Percentiles rank a stretch among this genome's conserved stretches.
These are phyloP conservation scores for Massospora cicadina DNA, from an alignment of 371 early-diverging fungal species.

Conservation along the genomic window DNA sequence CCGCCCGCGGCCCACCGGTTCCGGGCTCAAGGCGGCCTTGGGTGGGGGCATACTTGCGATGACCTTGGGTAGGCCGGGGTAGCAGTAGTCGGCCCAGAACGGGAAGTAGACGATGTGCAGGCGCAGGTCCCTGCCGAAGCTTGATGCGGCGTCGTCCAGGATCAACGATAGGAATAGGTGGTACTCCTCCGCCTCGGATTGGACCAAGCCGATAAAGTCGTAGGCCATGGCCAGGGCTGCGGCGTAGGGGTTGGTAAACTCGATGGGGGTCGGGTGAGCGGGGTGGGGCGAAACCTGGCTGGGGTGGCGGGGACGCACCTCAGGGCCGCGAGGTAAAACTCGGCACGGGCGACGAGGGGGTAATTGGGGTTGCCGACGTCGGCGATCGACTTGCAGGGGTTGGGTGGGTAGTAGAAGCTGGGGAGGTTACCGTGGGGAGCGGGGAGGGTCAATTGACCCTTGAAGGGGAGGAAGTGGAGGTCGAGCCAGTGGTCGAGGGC, in stretches of 20 bases:
- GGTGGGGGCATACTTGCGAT: not conserved
- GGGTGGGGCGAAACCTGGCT: not conserved
- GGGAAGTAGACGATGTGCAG: not conserved
- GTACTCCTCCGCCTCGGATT: not conserved
- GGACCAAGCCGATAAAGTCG: not conserved
- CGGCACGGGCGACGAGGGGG: not conserved
- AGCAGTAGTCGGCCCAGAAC: not conserved
- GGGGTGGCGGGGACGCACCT: not conserved
- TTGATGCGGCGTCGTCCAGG: not conserved
- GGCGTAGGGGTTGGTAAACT: not conserved
- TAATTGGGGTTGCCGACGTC: not conserved
- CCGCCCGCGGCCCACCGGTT: constrained; percentile 9
- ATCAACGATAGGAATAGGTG: not conserved
- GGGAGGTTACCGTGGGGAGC: not conserved
- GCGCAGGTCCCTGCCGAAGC: not conserved
- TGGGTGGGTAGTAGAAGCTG: not conserved
- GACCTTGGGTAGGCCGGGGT: not conserved
- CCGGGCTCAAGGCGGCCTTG: not conserved
- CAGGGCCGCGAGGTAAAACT: not conserved
- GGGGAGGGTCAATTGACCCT: not conserved
- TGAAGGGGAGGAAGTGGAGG: not conserved
- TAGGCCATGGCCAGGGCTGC: not conserved
- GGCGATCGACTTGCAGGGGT: not conserved
- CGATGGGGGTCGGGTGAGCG: not conserved
- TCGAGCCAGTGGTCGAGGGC: not conserved